A percentile compares a stretch with the other conserved stretches of the same genome.
These are phyloP conservation scores for Colletotrichum chlorophyti DNA, from an alignment of 2,329 filamentous ascomycete species.

Conservation along the genomic window DNA sequence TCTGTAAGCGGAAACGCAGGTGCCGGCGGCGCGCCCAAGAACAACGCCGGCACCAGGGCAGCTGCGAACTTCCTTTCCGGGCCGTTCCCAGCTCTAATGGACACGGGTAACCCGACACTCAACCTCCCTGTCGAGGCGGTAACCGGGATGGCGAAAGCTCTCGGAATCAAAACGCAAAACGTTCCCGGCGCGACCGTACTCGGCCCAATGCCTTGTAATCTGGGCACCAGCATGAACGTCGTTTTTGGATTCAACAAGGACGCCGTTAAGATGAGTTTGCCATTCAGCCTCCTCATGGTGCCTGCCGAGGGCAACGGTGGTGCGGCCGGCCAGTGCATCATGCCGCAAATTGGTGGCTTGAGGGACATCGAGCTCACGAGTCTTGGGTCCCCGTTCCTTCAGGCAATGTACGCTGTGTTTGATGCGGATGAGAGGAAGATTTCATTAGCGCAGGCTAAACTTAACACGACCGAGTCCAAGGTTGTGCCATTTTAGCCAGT, in stretches of 20 bases:
- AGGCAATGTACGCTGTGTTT: conserved; percentile 9
- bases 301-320: neutral
- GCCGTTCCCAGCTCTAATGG: neutral
- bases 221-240: neutral
- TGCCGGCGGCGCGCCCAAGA: neutral
- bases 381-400: conserved; percentile 1
- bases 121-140: neutral
- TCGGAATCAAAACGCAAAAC: neutral
- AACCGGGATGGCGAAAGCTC: neutral
- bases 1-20: neutral
- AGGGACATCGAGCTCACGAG: neutral
- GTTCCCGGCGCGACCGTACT: neutral
- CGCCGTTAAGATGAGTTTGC: neutral
- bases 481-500: neutral
- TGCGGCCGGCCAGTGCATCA: neutral
- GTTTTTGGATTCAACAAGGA: conserved; percentile 10
- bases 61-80: neutral
- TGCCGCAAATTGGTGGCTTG: neutral
- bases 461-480: conserved; percentile 3
- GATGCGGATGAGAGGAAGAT: conserved; percentile 9
- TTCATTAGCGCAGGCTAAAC: conserved; percentile 12
- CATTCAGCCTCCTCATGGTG: neutral
- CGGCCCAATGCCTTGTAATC: neutral
- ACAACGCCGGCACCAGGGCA: neutral
- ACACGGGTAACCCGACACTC: neutral